Evolutionary conservation across 495 filamentous ascomycete genomes (phyloP), one percentile per base, ranked within the genome.

Genomic region (Daldinia vernicosa): DNA sequence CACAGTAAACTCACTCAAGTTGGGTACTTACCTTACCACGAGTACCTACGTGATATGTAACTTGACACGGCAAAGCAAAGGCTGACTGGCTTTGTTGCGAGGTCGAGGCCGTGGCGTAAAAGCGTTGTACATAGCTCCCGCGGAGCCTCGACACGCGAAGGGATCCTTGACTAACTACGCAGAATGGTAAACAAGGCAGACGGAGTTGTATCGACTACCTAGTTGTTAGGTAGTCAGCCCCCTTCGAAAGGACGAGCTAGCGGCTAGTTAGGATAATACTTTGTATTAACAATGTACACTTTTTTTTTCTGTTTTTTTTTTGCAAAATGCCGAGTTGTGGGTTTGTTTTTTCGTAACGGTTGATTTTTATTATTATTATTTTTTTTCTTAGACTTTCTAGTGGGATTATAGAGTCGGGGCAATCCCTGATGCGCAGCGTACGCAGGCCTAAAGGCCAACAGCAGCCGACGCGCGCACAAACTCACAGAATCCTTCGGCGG

Each of bases 181-280:
- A 61, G 50, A 58, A 27, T 19, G 32, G 54, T 30, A 66, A 50
- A 57, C 24, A 27, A 37, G 43, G 53, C 37, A 65, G 55, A 57
- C 17, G 40, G 28, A 35, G 33, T 35, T 35, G 57, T 26, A 33
- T 27, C 33, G 45, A 60, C 60, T n/a, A n/a, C n/a, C n/a, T 72
- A 69, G 39, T 56, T 56, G 60, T 57, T 72, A 69, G 60, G 53
- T 72, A 69, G 66, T 69, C 14, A 62, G 67, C 50, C 14, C 39
- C 60, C 14, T 26, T 60, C 60, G 51, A 68, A 47, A 22, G 37
- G 35, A 60, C 40, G 24, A 54, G 55, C 70, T 68, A 69, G 37
- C 43, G 9, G 43, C 19, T 47, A 43, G 61, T 40, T 47, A 32
- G 61, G 43, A 40, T 50, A 63, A 52, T 61, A 58, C 50, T 56